A percentile compares a stretch with the other conserved stretches of the same genome.
Evolutionary conservation across 1,284 basidiomycete genomes (phyloP).

Genomic region (Fomitopsis schrenkii): DNA sequence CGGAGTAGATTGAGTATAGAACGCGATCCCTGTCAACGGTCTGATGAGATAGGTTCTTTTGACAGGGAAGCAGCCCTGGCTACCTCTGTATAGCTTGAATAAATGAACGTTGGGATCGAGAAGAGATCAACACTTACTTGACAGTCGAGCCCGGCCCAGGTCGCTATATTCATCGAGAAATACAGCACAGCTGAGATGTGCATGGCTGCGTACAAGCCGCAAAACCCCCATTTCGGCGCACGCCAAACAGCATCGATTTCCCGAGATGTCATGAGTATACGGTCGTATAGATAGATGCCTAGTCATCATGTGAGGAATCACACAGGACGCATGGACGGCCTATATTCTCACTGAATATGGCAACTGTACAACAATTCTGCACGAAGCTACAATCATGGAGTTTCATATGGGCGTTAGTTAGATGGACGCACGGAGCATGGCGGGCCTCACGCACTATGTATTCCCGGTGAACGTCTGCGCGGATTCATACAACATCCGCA

Average conservation of each 20-base stretch:
- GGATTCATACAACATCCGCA: neutral
- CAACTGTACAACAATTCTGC: neutral
- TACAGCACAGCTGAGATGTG: neutral
- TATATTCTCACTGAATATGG: neutral
- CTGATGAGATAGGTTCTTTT: neutral
- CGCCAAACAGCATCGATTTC: neutral
- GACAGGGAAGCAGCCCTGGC: neutral
- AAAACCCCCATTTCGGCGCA: neutral
- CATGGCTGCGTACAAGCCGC: neutral
- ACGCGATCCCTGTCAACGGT: neutral
- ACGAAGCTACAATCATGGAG: neutral
- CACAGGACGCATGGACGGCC: neutral
- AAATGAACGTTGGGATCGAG: neutral
- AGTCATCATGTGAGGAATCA: neutral
- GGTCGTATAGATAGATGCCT: neutral
- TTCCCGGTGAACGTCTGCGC: neutral
- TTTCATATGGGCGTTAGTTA: neutral
- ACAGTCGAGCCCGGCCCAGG: neutral
- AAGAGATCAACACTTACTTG: neutral
- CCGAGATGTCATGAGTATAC: neutral
- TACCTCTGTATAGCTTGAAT: neutral
- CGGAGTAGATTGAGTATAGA: neutral
- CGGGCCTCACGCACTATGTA: neutral
- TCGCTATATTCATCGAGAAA: neutral
- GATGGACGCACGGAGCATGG: no score